Base-by-base conservation (phyloP, 2,329 filamentous ascomycete species). In the Sporothrix brasiliensis region DNA sequence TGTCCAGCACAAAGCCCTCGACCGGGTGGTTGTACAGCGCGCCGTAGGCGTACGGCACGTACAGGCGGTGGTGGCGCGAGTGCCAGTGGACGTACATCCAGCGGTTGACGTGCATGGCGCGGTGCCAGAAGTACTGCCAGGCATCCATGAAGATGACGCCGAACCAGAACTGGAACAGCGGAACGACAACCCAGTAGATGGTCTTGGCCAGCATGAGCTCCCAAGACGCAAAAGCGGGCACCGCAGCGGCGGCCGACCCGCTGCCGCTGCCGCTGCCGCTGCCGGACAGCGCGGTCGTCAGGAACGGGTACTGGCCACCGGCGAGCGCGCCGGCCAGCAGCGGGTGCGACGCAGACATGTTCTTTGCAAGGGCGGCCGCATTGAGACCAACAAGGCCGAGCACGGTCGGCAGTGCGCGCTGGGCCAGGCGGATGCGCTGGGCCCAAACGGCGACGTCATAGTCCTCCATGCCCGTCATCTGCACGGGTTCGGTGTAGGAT, bases 61-160 rank as follows among this genome's bases (percentile, higher is more conserved):
- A 98, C 47, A 99, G 89, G 53, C 94, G 91, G 84, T 99, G 95
- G 80, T 99, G 95, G 72, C 94, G 90, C 61, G 94, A 94, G 83
- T 98, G 95, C 82, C 97, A 95, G 69, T 90, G 91, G 73, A 89
- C 92, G 84, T 98, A 98, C 75, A 99, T 86, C 92, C 92, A 98
- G 80, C 92, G 94, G 83, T 98, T 97, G 83, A 95, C 86, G 81
- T 99, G 95, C 95, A 99, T 99, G 71, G 91, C 87, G 52, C 95
- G 92, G 81, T 99, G 95, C 76, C 94, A 86, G 81, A 97, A 97
- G 82, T 99, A 99, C 79, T 99, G 94, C 95, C 95, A 99, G 58
- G 93, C 95, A 81, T 99, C 95, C 75, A 98, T 87, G 74, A 96
- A 84, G 74, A 88, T 82, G 72, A 94, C 86, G 30, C 90, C 95